Evolutionary conservation across 495 filamentous ascomycete genomes (phyloP).

Genomic region (Hypoxylon crocopeplum): DNA sequence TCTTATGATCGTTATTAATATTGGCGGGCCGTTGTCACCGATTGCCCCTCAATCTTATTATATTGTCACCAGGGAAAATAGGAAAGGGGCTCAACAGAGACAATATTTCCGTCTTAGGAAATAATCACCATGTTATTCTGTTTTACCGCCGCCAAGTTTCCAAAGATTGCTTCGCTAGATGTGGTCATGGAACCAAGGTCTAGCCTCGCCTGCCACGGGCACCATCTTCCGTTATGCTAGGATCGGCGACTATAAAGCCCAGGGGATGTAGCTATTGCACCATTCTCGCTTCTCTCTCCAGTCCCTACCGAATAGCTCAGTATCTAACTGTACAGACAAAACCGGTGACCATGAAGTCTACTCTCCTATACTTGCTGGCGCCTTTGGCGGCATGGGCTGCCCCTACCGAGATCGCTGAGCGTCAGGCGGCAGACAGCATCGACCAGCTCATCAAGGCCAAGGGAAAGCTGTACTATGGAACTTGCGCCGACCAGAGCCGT

Average conservation of each 20-base stretch:
- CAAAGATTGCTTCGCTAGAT: constrained; percentile 13
- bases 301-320: not conserved
- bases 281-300: constrained; percentile 5
- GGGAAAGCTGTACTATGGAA: constrained; percentile 68
- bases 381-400: constrained; percentile 44
- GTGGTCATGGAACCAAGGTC: constrained; percentile 22
- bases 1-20: constrained; percentile 19
- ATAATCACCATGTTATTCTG: constrained; percentile 24
- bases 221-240: constrained; percentile 21
- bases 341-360: constrained; percentile 48
- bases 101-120: constrained; percentile 31
- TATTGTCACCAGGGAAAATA: constrained; percentile 12
- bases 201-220: constrained; percentile 24
- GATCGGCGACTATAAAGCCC: constrained; percentile 26
- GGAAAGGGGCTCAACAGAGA: constrained; percentile 9
- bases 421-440: constrained; percentile 55
- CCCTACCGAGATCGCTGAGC: constrained; percentile 41
- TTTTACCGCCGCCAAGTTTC: constrained; percentile 31
- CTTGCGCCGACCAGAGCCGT: constrained; percentile 60
- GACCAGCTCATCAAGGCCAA: constrained; percentile 63
- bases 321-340: constrained; percentile 8
- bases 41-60: constrained; percentile 22
- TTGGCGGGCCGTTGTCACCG: constrained; percentile 28
- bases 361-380: constrained; percentile 45
- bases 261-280: constrained; percentile 1